Evolutionary conservation across 1,139 yeast genomes (phyloP).

Genomic region (Pichia sp.): DNA sequence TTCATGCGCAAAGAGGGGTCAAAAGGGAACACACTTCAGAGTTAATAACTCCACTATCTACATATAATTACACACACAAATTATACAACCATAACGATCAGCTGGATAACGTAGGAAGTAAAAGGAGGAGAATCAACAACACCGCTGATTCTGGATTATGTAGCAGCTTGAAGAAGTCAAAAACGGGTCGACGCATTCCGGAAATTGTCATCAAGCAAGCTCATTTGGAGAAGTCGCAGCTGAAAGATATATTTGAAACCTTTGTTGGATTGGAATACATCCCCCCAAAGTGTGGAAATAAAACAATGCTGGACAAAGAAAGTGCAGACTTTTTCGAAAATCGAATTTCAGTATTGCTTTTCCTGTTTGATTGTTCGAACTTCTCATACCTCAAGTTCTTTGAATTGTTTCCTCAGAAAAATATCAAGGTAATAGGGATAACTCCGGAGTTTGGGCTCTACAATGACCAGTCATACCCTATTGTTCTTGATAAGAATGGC

Average conservation of each 20-base stretch:
- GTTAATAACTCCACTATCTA: neutral
- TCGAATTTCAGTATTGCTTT: constrained; percentile 9
- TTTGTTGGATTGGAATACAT: constrained; percentile 10
- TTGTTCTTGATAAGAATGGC: constrained; percentile 28
- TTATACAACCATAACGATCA: neutral
- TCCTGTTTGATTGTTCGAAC: constrained; percentile 14
- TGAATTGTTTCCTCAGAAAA: constrained; percentile 5
- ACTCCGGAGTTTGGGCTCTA: constrained; percentile 20
- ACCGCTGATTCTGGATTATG: neutral
- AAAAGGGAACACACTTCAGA: constrained; percentile 5
- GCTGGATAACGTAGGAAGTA: neutral
- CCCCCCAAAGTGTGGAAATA: constrained; percentile 10
- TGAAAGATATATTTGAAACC: constrained; percentile 13
- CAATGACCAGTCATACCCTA: constrained; percentile 24
- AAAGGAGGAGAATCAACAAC: neutral
- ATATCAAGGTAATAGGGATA: constrained; percentile 21
- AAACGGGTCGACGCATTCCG: constrained; percentile 8
- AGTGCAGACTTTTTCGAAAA: neutral
- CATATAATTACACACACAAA: neutral
- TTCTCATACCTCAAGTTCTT: constrained; percentile 5
- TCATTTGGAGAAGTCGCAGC: constrained; percentile 17
- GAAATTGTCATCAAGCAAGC: constrained; percentile 23
- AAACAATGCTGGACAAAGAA: neutral
- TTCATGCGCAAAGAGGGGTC: constrained; percentile 4
- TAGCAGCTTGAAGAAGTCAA: neutral